phyloP scores from a whole-genome alignment of 2,329 filamentous ascomycete genomes.

The Fusarium neocosmosporiellum region DNA sequence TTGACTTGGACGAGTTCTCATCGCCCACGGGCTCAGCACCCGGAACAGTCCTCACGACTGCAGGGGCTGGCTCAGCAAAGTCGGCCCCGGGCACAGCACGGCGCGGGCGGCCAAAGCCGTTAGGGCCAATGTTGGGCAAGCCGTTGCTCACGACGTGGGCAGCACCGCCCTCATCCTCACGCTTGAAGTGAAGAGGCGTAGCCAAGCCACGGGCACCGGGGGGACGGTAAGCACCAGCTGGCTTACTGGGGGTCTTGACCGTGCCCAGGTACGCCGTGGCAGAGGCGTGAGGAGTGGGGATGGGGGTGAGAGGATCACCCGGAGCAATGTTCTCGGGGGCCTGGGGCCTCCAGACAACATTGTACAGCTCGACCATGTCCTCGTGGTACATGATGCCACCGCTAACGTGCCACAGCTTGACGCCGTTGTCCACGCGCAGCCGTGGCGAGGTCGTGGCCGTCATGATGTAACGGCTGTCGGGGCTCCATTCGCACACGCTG shows the following conservation, averaged over 20 bases:
- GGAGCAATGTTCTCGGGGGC: conserved; percentile 67
- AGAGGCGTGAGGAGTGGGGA: conserved; percentile 84
- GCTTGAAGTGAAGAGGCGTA: conserved; percentile 95
- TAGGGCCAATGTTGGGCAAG: conserved; percentile 74
- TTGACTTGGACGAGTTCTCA: conserved; percentile 85
- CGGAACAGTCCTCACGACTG: conserved; percentile 74
- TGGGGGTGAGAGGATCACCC: conserved; percentile 77
- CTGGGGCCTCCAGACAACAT: conserved; percentile 88
- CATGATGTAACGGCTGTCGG: conserved; percentile 93
- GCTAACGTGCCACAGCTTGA: conserved; percentile 93
- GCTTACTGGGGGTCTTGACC: conserved; percentile 94
- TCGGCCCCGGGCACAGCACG: conserved; percentile 91
- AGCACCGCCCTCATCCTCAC: conserved; percentile 94
- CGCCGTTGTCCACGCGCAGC: conserved; percentile 94
- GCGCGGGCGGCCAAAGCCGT: conserved; percentile 82
- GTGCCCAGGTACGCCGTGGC: conserved; percentile 84
- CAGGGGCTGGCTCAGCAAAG: conserved; percentile 72
- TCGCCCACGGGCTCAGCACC: conserved; percentile 71
- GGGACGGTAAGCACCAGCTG: conserved; percentile 95
- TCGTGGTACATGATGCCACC: conserved; percentile 94
- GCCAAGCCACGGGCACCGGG: conserved; percentile 90
- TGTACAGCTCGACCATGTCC: conserved; percentile 94
- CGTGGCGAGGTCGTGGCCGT: conserved; percentile 98
- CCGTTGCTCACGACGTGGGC: conserved; percentile 87
- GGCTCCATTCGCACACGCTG: conserved; percentile 96